Evolutionary conservation across 2,329 filamentous ascomycete genomes (phyloP), one percentile per base, ranked within the genome.

Genomic region (Orbilia javanica): DNA sequence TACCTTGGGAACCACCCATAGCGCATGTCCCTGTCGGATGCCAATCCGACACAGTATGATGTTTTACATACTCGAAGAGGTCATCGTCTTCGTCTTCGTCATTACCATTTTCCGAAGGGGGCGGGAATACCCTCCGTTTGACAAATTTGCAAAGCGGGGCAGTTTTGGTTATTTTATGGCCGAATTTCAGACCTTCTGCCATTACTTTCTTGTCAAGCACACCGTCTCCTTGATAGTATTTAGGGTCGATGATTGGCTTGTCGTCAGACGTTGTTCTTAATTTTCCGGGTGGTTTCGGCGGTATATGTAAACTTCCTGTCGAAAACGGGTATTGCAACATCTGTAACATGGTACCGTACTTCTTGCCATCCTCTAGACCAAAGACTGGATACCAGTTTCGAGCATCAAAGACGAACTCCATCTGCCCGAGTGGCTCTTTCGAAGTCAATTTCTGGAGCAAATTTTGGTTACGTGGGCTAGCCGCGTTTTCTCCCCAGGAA

Each of bases 271-370:
- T 50, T 10, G 72, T 76, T 64, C 53, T 69, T 7, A 22, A n/a
- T 29, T 76, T 76, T 13, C 64, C 72, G 6, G 18, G 18, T 10
- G 39, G 27, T 31, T 48, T 65, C 1, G 82, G 79, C 1, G 72
- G 81, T 62, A 88, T 84, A 74, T 88, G 87, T 8, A 88, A 83
- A 1, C 83, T 85, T 0, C 87, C 87, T 2, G 84, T 82, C 0
- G 86, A 86, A 31, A 87, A 87, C 0, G 87, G 87, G 81, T 88
- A 87, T 75, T 88, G 87, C 0, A 88, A 82, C 73, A 88, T 86
- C 71, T 86, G 85, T 0, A 88, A 79, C 83, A 88, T 85, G 1
- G 85, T 87, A 7, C 83, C 86, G 70, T 88, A 87, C 68, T 84
- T 85, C 75, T 86, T 87, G 1, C 82, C 83, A 0, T 52, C 81